A percentile compares a stretch with the other conserved stretches of the same genome.
Evolutionary conservation across 306 rosid species (phyloP).

Genomic region (Inga laurina): DNA sequence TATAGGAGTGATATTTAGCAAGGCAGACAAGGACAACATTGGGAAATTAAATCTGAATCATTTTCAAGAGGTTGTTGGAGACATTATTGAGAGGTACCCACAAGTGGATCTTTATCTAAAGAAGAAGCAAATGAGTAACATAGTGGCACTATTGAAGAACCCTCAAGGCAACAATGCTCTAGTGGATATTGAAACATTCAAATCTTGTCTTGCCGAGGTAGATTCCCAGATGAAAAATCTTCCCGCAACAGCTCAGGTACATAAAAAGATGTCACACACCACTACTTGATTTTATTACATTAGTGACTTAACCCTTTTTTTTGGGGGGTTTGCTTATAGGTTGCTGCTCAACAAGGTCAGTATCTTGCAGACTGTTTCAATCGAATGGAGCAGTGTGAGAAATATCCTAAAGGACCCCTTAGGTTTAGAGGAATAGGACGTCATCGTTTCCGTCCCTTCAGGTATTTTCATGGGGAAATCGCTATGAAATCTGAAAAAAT

Average conservation of each 20-base stretch:
- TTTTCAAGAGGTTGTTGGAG: slow-evolving; percentile 61
- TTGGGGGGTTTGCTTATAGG: slow-evolving; percentile 41
- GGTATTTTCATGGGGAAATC: slow-evolving; percentile 42
- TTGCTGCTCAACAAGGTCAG: slow-evolving; percentile 89
- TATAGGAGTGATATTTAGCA: slow-evolving; percentile 72
- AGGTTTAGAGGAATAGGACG: slow-evolving; percentile 92
- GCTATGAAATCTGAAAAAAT: too few species aligned
- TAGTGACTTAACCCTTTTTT: not conserved
- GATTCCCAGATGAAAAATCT: slow-evolving; percentile 95
- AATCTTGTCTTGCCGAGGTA: slow-evolving; percentile 80
- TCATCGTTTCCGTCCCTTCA: slow-evolving; percentile 82
- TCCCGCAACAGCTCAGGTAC: slow-evolving; percentile 97
- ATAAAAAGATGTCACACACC: not conserved
- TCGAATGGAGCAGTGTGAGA: slow-evolving; percentile 79
- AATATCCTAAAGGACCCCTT: slow-evolving; percentile 87
- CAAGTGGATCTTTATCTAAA: slow-evolving; percentile 86
- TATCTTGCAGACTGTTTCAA: slow-evolving; percentile 92
- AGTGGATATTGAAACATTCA: slow-evolving; percentile 74
- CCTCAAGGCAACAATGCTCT: slow-evolving; percentile 45
- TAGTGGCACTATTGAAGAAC: slow-evolving; percentile 57
- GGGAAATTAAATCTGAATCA: slow-evolving; percentile 73
- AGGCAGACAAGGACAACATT: slow-evolving; percentile 69
- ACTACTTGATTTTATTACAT: not conserved
- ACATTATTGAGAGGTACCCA: slow-evolving; percentile 91
- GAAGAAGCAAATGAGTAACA: slow-evolving; percentile 69